phyloP scores from a whole-genome alignment of 768 basidiomycete species.

The Lyophyllum atratum region DNA sequence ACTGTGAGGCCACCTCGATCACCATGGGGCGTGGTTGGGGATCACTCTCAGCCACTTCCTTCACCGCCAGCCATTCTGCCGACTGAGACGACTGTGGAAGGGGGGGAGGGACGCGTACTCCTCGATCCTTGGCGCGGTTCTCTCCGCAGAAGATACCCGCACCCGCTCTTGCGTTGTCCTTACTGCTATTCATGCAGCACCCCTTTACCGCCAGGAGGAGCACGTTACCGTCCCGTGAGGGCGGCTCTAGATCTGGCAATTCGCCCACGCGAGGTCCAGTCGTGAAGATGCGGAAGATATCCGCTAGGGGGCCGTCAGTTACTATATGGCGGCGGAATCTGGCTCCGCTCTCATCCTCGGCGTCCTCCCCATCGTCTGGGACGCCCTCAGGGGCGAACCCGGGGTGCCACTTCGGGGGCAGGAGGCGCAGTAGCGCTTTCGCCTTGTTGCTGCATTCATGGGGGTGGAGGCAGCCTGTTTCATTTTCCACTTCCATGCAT shows the following conservation, averaged over 20 bases:
- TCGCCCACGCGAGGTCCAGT: too few species aligned
- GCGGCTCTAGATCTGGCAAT: neutral
- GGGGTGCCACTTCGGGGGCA: conserved; percentile 25
- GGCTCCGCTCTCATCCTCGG: neutral
- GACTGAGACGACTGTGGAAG: neutral
- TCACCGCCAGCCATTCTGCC: neutral
- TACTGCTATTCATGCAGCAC: neutral
- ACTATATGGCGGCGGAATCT: neutral
- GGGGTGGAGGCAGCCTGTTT: conserved; percentile 6
- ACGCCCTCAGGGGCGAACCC: neutral
- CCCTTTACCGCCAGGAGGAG: neutral
- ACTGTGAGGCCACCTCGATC: neutral
- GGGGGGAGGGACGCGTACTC: too few species aligned
- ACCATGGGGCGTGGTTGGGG: neutral
- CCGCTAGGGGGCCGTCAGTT: neutral
- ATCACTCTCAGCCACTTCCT: neutral
- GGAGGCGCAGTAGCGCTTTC: conserved; percentile 10
- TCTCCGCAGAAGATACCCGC: conserved; percentile 5
- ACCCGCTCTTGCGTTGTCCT: neutral
- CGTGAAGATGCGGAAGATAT: neutral
- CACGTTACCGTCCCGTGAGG: too few species aligned
- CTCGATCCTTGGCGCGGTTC: too few species aligned
- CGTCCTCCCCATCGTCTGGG: neutral
- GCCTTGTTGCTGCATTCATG: conserved; percentile 17
- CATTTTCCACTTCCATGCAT: neutral